Conservation (phyloP, 805 yeast species). For the Wickerhamomyces ciferrii region DNA sequence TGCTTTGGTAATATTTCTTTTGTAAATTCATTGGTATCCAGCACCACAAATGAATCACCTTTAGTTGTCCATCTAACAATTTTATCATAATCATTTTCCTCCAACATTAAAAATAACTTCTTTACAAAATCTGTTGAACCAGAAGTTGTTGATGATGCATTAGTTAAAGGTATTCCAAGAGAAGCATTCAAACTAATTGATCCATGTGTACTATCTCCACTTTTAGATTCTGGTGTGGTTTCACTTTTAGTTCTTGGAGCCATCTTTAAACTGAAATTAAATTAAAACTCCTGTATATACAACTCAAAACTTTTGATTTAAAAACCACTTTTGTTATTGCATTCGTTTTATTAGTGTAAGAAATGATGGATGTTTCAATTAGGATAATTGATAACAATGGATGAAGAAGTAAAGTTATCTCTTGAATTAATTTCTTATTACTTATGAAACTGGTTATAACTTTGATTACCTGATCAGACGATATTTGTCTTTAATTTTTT, state of each 20-base stretch:
- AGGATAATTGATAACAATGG: too few species aligned
- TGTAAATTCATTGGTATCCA: conserved; percentile 88
- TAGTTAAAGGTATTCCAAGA: conserved; percentile 15
- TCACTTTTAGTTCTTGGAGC: conserved; percentile 11
- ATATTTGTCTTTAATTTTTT: neutral
- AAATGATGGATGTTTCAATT: too few species aligned
- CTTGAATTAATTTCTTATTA: too few species aligned
- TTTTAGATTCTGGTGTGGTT: neutral
- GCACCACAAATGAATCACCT: conserved; percentile 87
- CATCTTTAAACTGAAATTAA: conserved; percentile 4
- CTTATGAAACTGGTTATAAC: neutral
- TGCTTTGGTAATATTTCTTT: conserved; percentile 84
- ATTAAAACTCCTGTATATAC: too few species aligned
- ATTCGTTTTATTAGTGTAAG: neutral
- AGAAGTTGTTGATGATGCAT: conserved; percentile 21
- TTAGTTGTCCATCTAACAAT: conserved; percentile 80
- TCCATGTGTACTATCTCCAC: conserved; percentile 1
- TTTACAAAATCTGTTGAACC: conserved; percentile 78
- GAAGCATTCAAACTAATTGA: conserved; percentile 10
- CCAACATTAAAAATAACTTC: conserved; percentile 78
- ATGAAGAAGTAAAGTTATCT: too few species aligned
- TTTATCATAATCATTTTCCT: conserved; percentile 66
- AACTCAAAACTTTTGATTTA: neutral
- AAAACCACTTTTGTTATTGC: neutral
- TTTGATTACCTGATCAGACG: neutral